Evolutionary conservation across 345 rosid genomes (phyloP).

Genomic region (Eucalyptus coolabah): DNA sequence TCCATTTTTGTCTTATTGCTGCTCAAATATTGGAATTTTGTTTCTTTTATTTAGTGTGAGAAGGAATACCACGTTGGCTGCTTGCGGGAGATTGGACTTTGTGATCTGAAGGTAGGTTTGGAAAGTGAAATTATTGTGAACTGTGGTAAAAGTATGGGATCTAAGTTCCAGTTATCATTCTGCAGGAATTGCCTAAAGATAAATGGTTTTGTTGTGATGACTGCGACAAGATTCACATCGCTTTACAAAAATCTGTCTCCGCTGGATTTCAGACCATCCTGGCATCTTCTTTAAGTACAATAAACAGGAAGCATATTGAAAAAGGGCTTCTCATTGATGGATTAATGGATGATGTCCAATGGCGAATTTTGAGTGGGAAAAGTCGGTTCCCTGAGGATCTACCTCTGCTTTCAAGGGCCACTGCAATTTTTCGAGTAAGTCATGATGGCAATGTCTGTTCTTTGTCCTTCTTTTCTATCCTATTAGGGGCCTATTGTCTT

Average conservation of each 20-base stretch:
- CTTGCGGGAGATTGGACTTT: slow-evolving; percentile 53
- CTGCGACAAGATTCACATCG: slow-evolving; percentile 55
- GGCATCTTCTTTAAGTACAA: slow-evolving; percentile 29
- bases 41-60: slow-evolving; percentile 63
- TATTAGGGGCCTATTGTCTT: background rate
- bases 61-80: slow-evolving; percentile 79
- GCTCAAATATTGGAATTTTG: background rate
- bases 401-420: slow-evolving; percentile 62
- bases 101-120: slow-evolving; percentile 74
- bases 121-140: background rate
- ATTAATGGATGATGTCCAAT: slow-evolving; percentile 31
- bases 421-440: slow-evolving; percentile 83
- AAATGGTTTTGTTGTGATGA: slow-evolving; percentile 89
- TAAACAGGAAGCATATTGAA: slow-evolving; percentile 53
- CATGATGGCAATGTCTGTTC: background rate
- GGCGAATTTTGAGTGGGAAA: slow-evolving; percentile 82
- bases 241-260: slow-evolving; percentile 51
- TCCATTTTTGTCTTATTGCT: background rate
- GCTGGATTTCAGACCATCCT: slow-evolving; percentile 49
- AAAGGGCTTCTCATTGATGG: slow-evolving; percentile 49
- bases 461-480: background rate
- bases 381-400: slow-evolving; percentile 58
- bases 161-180: background rate
- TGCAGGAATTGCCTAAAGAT: slow-evolving; percentile 71
- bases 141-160: background rate